Base-by-base conservation (phyloP, 2,329 filamentous ascomycete species). In the Fulvia fulva region DNA sequence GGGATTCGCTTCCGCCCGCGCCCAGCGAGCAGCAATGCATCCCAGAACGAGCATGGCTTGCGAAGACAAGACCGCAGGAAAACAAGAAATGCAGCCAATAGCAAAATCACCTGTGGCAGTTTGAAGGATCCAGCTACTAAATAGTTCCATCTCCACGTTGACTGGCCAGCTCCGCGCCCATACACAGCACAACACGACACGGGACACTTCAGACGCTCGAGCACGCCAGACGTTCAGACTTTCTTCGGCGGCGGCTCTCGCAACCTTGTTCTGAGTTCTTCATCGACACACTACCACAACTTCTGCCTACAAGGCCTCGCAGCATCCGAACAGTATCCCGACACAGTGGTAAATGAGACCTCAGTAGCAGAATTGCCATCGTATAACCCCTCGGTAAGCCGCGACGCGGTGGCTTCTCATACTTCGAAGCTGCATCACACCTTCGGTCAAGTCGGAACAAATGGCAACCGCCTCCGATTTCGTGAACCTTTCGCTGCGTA, bases 301-400 rank as follows among this genome's bases (percentile, higher is more conserved):
- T 34, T 34, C 30, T 34, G 30, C 8, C 6, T 3, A 34, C 30
- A 34, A 9, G 16, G 6, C 3, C 30, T 8, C 16, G 28, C 30
- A 34, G 9, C 3, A 34, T 14, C 30, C 30, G 30, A 34, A 34
- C 30, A 34, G 22, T 57, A 56, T 53, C 51, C 58, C 60, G 57
- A 63, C 51, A 53, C 37, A 47, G 43, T 56, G 60, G 60, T 63
- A 60, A 58, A 58, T 55, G 60, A 47, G 19, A 9, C 3, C 16
- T 34, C 2, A 34, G 6, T 3, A 34, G 16, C n/a, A 9, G 6
- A 8, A 34, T 9, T 9, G 16, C 30, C 30, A 14, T 34, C 30
- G 30, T 34, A 34, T 34, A 34, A 34, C n/a, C n/a, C n/a, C n/a
- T n/a, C n/a, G n/a, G n/a, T n/a, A n/a, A n/a, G n/a, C n/a, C n/a